phyloP scores from a whole-genome alignment of 306 rosid genomes.

The Quercus variabilis region DNA sequence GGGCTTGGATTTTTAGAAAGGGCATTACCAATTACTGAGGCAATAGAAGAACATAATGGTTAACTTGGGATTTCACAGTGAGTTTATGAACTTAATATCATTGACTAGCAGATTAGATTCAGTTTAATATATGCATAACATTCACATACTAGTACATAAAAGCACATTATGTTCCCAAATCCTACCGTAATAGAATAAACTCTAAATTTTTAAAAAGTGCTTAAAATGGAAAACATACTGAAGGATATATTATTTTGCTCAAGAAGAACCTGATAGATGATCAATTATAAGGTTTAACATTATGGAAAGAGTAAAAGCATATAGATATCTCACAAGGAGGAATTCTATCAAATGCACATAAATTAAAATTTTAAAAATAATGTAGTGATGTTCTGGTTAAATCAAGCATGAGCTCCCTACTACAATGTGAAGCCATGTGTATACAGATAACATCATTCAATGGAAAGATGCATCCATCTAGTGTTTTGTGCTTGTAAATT shows the following conservation, averaged over 20 bases:
- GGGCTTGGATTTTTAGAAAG: constrained; percentile 78
- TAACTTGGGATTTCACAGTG: constrained; percentile 11
- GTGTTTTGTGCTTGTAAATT: neutral
- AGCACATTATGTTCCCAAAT: neutral
- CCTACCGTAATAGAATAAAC: neutral
- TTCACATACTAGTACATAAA: neutral
- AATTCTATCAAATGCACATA: neutral
- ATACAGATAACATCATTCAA: neutral
- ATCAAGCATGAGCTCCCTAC: constrained; percentile 7
- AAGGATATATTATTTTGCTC: neutral
- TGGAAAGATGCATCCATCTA: neutral
- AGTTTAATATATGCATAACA: neutral
- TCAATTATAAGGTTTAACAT: neutral
- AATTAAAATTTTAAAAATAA: neutral
- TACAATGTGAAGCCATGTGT: neutral
- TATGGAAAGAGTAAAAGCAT: neutral
- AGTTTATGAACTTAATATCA: neutral
- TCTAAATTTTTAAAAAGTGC: neutral
- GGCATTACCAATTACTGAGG: constrained; percentile 84
- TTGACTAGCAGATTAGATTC: neutral
- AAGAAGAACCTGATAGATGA: neutral
- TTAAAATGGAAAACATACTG: neutral
- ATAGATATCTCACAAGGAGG: neutral
- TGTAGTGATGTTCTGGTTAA: neutral
- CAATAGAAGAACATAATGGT: constrained; percentile 21